Conservation (phyloP, 164 flowering plant genomes). For the Pachysandra terminalis region DNA sequence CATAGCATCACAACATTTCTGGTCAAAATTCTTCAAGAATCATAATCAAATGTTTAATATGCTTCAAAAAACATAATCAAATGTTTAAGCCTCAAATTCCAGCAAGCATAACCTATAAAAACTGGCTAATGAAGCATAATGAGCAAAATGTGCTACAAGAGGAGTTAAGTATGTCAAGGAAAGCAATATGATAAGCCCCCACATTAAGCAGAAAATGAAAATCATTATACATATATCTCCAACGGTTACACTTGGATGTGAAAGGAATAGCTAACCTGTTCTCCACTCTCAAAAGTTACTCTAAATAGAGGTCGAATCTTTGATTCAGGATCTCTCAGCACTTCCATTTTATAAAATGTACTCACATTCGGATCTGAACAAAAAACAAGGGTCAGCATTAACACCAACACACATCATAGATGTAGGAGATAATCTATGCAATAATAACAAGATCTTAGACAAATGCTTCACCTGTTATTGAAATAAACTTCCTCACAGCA, state of each 20-base stretch:
- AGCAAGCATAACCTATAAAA: background rate
- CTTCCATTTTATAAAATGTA: constrained; percentile 69
- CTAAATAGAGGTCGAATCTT: constrained; percentile 64
- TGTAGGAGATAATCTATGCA: background rate
- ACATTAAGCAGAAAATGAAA: background rate
- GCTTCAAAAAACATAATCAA: no score
- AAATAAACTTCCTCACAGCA: constrained; percentile 60
- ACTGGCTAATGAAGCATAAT: background rate
- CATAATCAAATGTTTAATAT: no score
- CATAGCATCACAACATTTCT: no score
- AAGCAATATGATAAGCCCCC: background rate
- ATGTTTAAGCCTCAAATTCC: background rate
- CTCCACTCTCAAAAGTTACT: constrained; percentile 61
- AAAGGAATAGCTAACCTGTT: constrained; percentile 48
- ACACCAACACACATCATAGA: background rate
- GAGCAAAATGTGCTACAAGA: background rate
- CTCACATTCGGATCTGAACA: constrained; percentile 42
- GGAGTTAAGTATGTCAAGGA: background rate
- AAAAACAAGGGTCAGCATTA: background rate
- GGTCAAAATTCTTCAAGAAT: no score
- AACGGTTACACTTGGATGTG: background rate
- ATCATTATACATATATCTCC: background rate
- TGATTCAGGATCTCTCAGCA: constrained; percentile 56
- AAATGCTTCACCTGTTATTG: constrained; percentile 40
- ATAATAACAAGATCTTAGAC: background rate